These are phyloP conservation scores for Chlamydomonas sp. DNA, from an alignment of 139 green algal species.

Conservation along the genomic window DNA sequence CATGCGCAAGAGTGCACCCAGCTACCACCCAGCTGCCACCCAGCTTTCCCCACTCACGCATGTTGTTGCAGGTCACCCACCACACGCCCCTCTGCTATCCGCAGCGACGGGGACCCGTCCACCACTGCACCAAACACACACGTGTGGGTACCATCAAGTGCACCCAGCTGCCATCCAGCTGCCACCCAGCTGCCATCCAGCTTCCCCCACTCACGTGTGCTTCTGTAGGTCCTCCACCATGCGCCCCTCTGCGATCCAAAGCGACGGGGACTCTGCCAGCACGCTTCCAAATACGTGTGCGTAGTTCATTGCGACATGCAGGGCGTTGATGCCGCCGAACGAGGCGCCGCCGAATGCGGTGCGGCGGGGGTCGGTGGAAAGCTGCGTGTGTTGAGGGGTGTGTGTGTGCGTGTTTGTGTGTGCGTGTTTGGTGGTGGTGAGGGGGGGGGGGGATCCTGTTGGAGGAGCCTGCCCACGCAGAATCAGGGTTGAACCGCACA, in stretches of 20 bases:
- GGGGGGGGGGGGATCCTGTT: no score
- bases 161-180: neutral
- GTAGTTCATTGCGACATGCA: slow-evolving; percentile 41
- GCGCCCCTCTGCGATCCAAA: slow-evolving; percentile 8
- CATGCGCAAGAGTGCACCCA: neutral
- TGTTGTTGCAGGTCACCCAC: slow-evolving; percentile 2
- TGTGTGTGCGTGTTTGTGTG: no score
- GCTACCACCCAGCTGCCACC: neutral
- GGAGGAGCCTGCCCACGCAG: no score
- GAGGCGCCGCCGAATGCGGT: slow-evolving; percentile 38
- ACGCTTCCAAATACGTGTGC: slow-evolving; percentile 21
- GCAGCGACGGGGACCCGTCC: slow-evolving; percentile 7
- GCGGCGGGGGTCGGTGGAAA: no score
- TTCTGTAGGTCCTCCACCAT: slow-evolving; percentile 8
- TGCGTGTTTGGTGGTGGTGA: no score
- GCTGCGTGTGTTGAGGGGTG: no score
- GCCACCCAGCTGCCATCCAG: neutral
- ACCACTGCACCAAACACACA: slow-evolving; percentile 20
- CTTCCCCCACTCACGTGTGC: neutral
- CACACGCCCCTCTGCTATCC: slow-evolving; percentile 4
- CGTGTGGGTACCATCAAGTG: no score
- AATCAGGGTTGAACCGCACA: no score
- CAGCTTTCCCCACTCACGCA: neutral
- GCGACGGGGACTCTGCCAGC: slow-evolving; percentile 9
- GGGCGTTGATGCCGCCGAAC: slow-evolving; percentile 47